Evolutionary conservation across 108 stramenopile species (phyloP).

Genomic region (Cyclotella distinguenda): DNA sequence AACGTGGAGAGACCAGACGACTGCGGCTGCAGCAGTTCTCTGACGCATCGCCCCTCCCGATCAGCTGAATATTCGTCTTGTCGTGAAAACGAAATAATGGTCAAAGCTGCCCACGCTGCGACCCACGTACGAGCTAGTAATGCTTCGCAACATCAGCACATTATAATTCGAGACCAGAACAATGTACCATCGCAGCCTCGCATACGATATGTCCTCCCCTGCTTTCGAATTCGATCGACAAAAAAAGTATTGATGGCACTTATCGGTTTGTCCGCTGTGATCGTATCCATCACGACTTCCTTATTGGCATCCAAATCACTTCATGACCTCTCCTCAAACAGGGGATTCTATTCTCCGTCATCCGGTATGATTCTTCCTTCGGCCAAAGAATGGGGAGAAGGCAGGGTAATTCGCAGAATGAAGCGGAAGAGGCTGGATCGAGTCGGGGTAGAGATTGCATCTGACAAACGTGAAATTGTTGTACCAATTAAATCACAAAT

Average conservation of each 20-base stretch:
- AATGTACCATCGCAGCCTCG: neutral
- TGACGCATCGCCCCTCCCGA: constrained; percentile 1
- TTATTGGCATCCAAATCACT: constrained; percentile 33
- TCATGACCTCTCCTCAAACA: constrained; percentile 2
- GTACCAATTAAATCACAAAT: constrained; percentile 4
- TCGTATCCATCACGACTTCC: constrained; percentile 20
- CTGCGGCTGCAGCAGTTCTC: neutral
- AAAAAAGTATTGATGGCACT: constrained; percentile 14
- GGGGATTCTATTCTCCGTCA: constrained; percentile 11
- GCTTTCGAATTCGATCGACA: constrained; percentile 25
- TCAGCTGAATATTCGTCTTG: neutral
- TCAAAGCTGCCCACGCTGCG: neutral
- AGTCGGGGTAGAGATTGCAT: no score
- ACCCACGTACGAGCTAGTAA: neutral
- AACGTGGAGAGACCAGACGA: neutral
- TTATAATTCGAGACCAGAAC: neutral
- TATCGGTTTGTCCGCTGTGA: constrained; percentile 21
- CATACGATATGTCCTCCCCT: constrained; percentile 38
- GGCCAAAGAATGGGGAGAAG: constrained; percentile 43
- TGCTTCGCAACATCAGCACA: neutral
- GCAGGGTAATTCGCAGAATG: constrained; percentile 29
- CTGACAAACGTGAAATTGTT: constrained; percentile 7
- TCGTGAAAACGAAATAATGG: no score
- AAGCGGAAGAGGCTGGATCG: no score
- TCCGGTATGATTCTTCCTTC: constrained; percentile 27